Evolutionary conservation across 352 stramenopile genomes (phyloP), one percentile per base, ranked within the genome.

Genomic region (Globisporangium lucens): DNA sequence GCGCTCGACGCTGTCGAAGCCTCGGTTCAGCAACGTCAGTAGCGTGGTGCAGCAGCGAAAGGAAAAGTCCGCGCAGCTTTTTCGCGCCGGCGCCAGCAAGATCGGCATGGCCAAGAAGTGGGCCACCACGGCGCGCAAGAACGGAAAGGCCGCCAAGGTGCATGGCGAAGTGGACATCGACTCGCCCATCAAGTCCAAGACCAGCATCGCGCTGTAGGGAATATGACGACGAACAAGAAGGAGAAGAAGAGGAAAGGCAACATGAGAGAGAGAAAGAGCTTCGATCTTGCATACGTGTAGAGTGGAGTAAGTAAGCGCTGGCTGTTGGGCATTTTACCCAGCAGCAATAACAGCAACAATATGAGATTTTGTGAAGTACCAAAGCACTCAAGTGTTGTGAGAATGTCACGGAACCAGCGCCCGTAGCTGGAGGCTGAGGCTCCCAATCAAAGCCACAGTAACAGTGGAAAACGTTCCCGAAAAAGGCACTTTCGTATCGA

Each of bases 351-450:
- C 41, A 47, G 15, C 41, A 47, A n/a, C 41, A n/a, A 47, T 47
- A 47, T 47, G 13, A 47, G 41, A 20, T 6, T 43, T 47, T 47
- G 41, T 47, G 41, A 47, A 47, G 41, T 47, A 47, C 8, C 5
- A 46, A 47, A 47, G 13, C 2, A 20, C 41, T 20, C 3, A 47
- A n/a, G 4, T 20, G 13, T n/a, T 47, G 41, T 8, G 41, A 46
- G 12, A 20, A n/a, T 47, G 13, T 2, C 41, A 43, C 2, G 4
- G 17, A 43, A 43, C 36, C 36, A 89, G 80, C 49, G 85, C 85
- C 3, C 24, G 24, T 24, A 24, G 24, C 24, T 24, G 24, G 30
- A 4, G 30, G 30, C 30, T 33, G 30, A 33, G 3, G 30, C 30
- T 33, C 30, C 30, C 30, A 33, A 33, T 33, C 30, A 33, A 33